A percentile compares a stretch with the other conserved stretches of the same genome.
Evolutionary conservation across 2,329 filamentous ascomycete genomes (phyloP).

Genomic region (Trichophaea hybrida): DNA sequence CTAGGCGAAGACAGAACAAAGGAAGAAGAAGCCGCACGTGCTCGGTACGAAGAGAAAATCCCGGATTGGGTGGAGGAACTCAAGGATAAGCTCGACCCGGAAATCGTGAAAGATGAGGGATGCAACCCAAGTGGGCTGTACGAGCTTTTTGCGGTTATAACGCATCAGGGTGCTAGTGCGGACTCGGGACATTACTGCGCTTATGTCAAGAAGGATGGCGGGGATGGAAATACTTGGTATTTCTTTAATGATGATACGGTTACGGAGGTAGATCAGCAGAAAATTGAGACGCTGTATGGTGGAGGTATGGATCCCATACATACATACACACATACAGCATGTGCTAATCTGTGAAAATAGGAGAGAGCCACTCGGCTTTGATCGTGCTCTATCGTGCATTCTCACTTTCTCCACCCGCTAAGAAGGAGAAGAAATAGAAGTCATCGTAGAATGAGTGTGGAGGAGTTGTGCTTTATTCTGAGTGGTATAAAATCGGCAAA

Average conservation of each 20-base stretch:
- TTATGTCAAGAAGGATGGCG: slow-evolving; percentile 89
- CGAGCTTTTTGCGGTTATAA: slow-evolving; percentile 84
- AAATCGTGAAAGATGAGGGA: slow-evolving; percentile 60
- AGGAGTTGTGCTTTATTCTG: too few species aligned
- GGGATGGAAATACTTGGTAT: slow-evolving; percentile 68
- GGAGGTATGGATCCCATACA: slow-evolving; percentile 46
- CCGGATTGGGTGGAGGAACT: slow-evolving; percentile 60
- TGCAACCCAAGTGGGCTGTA: slow-evolving; percentile 91
- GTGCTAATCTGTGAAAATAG: slow-evolving; percentile 28
- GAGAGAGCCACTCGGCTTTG: slow-evolving; percentile 66
- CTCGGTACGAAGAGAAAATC: slow-evolving; percentile 30
- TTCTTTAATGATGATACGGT: slow-evolving; percentile 99
- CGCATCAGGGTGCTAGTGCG: slow-evolving; percentile 89
- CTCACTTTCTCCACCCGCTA: slow-evolving; percentile 7
- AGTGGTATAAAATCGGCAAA: too few species aligned
- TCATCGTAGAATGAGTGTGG: too few species aligned
- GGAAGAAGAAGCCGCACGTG: slow-evolving; percentile 36
- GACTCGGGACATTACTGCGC: slow-evolving; percentile 97
- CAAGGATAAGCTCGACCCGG: slow-evolving; percentile 57
- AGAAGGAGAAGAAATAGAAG: neutral
- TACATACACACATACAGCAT: slow-evolving; percentile 1
- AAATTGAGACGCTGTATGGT: slow-evolving; percentile 78
- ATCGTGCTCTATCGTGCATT: slow-evolving; percentile 52
- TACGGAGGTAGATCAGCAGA: slow-evolving; percentile 75
- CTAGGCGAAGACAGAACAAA: slow-evolving; percentile 40